Evolutionary conservation across 2,329 filamentous ascomycete species (phyloP).

Genomic region (Hypomyces perniciosus): DNA sequence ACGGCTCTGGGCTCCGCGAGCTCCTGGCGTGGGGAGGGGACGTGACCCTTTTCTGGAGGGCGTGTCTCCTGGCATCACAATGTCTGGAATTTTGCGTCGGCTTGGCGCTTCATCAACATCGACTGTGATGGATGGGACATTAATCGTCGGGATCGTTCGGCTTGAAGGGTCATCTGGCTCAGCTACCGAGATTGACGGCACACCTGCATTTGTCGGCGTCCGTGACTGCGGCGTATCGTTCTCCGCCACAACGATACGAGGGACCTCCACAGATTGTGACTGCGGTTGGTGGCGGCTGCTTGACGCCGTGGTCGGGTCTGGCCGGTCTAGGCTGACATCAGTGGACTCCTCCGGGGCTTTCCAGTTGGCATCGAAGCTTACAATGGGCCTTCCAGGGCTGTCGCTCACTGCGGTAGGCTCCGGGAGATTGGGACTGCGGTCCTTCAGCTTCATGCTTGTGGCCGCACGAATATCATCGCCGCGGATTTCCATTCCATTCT

Average conservation of each 20-base stretch:
- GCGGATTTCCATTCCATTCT: slow-evolving; percentile 77
- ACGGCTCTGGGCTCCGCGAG: slow-evolving; percentile 26
- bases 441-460: slow-evolving; percentile 81
- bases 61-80: slow-evolving; percentile 42
- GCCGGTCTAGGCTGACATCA: slow-evolving; percentile 54
- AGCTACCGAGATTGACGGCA: slow-evolving; percentile 33
- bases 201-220: slow-evolving; percentile 22
- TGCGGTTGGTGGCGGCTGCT: slow-evolving; percentile 10
- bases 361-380: slow-evolving; percentile 90
- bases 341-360: slow-evolving; percentile 64
- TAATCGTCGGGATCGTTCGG: slow-evolving; percentile 29
- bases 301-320: slow-evolving; percentile 21
- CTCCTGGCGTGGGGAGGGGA: slow-evolving; percentile 42
- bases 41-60: slow-evolving; percentile 17
- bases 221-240: slow-evolving; percentile 32
- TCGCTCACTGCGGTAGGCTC: slow-evolving; percentile 89
- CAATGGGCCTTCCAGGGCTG: slow-evolving; percentile 83
- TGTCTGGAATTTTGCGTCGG: slow-evolving; percentile 36
- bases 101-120: slow-evolving; percentile 27
- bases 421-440: slow-evolving; percentile 80
- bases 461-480: slow-evolving; percentile 83
- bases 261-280: slow-evolving; percentile 37
- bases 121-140: slow-evolving; percentile 47
- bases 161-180: slow-evolving; percentile 19
- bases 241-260: slow-evolving; percentile 51